Base-by-base conservation (phyloP, 768 basidiomycete genomes). In the Cyclocybe aegerita region DNA sequence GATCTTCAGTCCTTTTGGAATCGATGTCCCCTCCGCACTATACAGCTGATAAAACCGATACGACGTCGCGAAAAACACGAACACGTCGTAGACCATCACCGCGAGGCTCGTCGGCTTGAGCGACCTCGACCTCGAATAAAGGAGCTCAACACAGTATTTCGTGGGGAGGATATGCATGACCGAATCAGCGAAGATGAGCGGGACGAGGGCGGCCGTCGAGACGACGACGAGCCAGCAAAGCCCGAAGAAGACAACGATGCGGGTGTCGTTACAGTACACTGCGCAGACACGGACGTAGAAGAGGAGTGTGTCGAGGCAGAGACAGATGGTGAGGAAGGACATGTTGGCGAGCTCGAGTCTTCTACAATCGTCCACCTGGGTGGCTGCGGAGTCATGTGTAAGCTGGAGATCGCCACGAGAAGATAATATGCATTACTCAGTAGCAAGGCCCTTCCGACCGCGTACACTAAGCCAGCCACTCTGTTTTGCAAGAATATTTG, bases 231-330 rank as follows among this genome's bases (percentile, higher is more conserved):
- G 45, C 40, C 48, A 53, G 10, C 33, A 7, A 5, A 45, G 29
- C 11, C 52, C 49, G 32, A 48, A 57, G 36, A 53, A 31, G 10
- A n/a, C 30, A 12, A 41, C 34, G 39, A 57, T 35, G 14, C 10
- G n/a, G n/a, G 12, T 44, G 14, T 50, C 29, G 36, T 38, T 42
- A 9, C 39, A 29, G 40, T 49, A 53, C 8, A 53, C 29, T 5
- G 52, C 49, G 8, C 33, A 43, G 8, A 53, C 47, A 9, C 53
- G 49, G 34, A 57, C 36, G 17, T 50, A 57, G 39, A 50, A 57
- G 4, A 57, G 52, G 43, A 47, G 45, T 1, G 42, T 40, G 52
- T 57, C 4, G 49, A 50, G 4, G 42, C 44, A 29, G 52, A 10
- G 37, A 34, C 23, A 51, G 11, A 45, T 30, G 33, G 48, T 48